phyloP scores from a whole-genome alignment of 164 flowering plant species.

The Vitis rotundifolia region DNA sequence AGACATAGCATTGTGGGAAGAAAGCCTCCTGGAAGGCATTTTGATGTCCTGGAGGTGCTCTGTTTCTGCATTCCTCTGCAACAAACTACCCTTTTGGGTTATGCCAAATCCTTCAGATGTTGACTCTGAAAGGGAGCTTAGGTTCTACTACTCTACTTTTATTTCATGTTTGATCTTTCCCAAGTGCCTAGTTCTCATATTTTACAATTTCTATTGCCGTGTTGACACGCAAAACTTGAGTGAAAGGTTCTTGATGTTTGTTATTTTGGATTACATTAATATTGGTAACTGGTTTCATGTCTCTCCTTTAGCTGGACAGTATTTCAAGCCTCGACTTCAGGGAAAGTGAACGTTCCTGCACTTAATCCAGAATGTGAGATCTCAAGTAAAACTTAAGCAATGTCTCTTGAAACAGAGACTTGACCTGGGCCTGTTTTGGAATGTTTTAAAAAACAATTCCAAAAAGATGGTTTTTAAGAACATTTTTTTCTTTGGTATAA shows the following conservation, averaged over 20 bases:
- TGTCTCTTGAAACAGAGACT: too few relatives aligned
- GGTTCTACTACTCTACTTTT: background rate
- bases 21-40: conserved; percentile 19
- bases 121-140: conserved; percentile 1
- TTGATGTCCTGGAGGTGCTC: conserved; percentile 19
- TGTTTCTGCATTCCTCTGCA: conserved; percentile 25
- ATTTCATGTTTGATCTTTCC: conserved; percentile 5
- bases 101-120: conserved; percentile 1
- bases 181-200: background rate
- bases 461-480: too few relatives aligned
- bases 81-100: background rate
- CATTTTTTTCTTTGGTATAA: too few relatives aligned
- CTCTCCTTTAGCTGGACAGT: background rate
- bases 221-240: background rate
- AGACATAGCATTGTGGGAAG: conserved; percentile 20
- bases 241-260: background rate
- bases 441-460: too few relatives aligned
- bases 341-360: background rate
- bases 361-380: too few relatives aligned
- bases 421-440: too few relatives aligned
- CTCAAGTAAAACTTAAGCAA: too few relatives aligned
- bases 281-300: background rate
- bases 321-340: background rate
- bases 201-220: background rate
- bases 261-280: background rate